Conservation (phyloP, 805 yeast species). For the Vanderwaltozyma yarrowii region DNA sequence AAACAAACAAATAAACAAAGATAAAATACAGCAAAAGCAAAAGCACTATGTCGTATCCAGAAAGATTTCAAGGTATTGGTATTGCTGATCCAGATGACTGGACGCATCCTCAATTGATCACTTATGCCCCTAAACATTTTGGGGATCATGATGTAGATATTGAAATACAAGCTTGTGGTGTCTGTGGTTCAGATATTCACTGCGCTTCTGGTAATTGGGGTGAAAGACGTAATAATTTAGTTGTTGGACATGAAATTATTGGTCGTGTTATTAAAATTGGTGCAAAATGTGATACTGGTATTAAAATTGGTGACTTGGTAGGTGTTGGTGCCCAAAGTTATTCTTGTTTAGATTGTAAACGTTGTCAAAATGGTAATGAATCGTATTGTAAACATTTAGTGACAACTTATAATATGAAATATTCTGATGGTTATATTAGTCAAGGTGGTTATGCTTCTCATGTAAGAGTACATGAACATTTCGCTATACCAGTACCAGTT, state of each 20-base stretch:
- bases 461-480: slow-evolving; percentile 51
- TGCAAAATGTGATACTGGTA: slow-evolving; percentile 34
- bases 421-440: slow-evolving; percentile 36
- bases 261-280: slow-evolving; percentile 55
- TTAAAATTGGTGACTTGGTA: slow-evolving; percentile 63
- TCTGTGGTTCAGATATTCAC: slow-evolving; percentile 16
- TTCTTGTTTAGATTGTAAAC: slow-evolving; percentile 51
- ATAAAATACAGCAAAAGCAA: no score
- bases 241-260: slow-evolving; percentile 59
- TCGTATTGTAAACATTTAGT: slow-evolving; percentile 43
- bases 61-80: slow-evolving; percentile 52
- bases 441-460: slow-evolving; percentile 64
- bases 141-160: slow-evolving; percentile 40
- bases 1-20: no score
- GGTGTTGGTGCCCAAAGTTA: slow-evolving; percentile 68
- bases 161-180: slow-evolving; percentile 42
- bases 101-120: slow-evolving; percentile 43
- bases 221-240: slow-evolving; percentile 25
- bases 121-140: slow-evolving; percentile 40
- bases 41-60: no score
- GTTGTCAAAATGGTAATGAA: slow-evolving; percentile 47
- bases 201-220: slow-evolving; percentile 20
- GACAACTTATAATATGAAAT: slow-evolving; percentile 39
- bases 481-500: slow-evolving; percentile 56
- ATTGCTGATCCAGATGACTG: slow-evolving; percentile 41